Evolutionary conservation across 805 yeast genomes (phyloP).

Genomic region (Cyberlindnera lachancei): DNA sequence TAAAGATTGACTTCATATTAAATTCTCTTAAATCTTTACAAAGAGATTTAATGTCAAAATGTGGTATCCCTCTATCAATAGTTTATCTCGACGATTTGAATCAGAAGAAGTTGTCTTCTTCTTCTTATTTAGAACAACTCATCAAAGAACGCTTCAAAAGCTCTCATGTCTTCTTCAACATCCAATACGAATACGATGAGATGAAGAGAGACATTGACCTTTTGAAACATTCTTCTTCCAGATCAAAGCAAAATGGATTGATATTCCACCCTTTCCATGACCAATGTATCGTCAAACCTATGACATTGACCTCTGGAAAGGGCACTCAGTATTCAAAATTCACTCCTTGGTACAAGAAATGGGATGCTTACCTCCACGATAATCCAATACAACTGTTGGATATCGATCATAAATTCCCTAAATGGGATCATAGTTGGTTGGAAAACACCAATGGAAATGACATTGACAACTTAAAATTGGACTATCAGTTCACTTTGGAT

Average conservation of each 20-base stretch:
- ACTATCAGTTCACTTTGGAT: slow-evolving; percentile 14
- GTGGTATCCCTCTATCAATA: slow-evolving; percentile 31
- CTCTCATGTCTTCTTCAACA: slow-evolving; percentile 21
- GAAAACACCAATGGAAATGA: slow-evolving; percentile 2
- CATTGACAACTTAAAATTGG: slow-evolving; percentile 15
- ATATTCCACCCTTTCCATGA: slow-evolving; percentile 28
- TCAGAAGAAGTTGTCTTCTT: slow-evolving; percentile 6
- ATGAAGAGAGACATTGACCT: slow-evolving; percentile 24
- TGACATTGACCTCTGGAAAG: slow-evolving; percentile 31
- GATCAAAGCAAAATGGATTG: no score
- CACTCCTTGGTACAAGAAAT: slow-evolving; percentile 41
- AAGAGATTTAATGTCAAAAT: slow-evolving; percentile 21
- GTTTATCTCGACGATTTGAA: slow-evolving; percentile 17
- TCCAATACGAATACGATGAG: slow-evolving; percentile 32
- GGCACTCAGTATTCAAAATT: slow-evolving; percentile 40
- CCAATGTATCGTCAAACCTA: slow-evolving; percentile 36
- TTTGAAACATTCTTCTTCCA: no score
- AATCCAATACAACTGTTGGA: slow-evolving; percentile 1
- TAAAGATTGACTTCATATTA: slow-evolving; percentile 33
- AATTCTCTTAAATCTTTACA: slow-evolving; percentile 27
- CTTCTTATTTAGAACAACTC: slow-evolving; percentile 18
- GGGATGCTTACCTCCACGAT: slow-evolving; percentile 28
- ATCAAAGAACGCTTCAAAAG: slow-evolving; percentile 8
- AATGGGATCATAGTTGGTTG: no score
- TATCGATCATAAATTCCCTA: slow-evolving; percentile 5